Base-by-base conservation (phyloP, 2,329 filamentous ascomycete species). In the Fusarium metavorans region DNA sequence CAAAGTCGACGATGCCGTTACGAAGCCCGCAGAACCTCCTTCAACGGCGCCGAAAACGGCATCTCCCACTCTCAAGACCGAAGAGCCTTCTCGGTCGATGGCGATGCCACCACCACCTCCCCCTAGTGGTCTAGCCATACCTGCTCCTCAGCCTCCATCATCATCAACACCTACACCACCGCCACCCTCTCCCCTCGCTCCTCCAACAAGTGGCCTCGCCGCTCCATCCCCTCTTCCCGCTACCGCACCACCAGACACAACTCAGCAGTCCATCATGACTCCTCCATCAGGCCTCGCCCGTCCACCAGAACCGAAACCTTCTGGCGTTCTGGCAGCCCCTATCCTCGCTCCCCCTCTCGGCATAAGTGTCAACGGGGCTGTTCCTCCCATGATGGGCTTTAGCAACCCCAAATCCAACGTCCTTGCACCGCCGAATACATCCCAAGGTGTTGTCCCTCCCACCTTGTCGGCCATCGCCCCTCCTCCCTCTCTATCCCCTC, bases 371-470 rank as follows among this genome's bases (percentile, higher is more conserved):
- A 73, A 76, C 58, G 68, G 73, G 65, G 32, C 74, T 72, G 69
- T 72, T 13, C 60, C 67, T 11, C 79, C 81, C 2, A 81, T 79
- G 68, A 45, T 73, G 80, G 75, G 79, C 79, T 60, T 68, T 32
- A 64, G 76, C 37, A 78, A 50, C 56, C 81, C 83, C 39, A 87
- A 84, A 71, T 86, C 84, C 16, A 83, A 84, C 62, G 81, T 86
- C 27, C 82, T 87, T n/a, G 86, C 85, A 35, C 83, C 81, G 14
- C 85, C 85, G n/a, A 85, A 85, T 67, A 83, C 84, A 11, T 78
- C 81, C 16, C 84, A 84, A 66, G 74, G 54, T 48, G 70, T 63
- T 23, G 59, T 71, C 25, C 76, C 76, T 58, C 76, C 78, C 14
- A 62, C 69, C 23, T 56, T 76, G 11, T 62, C 75, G 27, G 48